A percentile compares a stretch with the other conserved stretches of the same genome.
phyloP scores from a whole-genome alignment of 192 early-diverging fungal genomes.

The Cladochytrium replicatum region DNA sequence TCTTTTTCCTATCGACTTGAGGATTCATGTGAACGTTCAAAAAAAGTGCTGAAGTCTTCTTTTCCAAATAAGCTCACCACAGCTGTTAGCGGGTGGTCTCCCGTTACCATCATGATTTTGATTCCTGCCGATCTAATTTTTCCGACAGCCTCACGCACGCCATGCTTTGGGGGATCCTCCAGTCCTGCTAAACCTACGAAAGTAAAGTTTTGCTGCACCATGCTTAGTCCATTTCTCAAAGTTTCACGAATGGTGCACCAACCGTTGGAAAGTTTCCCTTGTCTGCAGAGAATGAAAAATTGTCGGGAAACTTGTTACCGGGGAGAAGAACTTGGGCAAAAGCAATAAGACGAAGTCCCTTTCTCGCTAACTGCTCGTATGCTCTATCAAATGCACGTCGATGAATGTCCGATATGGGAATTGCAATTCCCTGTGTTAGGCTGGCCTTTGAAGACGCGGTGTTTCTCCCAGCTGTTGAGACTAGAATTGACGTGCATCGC shows the following conservation, averaged over 20 bases:
- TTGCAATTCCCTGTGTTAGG: slow-evolving; percentile 1
- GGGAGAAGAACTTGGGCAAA: slow-evolving; percentile 73
- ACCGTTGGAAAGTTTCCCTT: slow-evolving; percentile 59
- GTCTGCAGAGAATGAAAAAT: slow-evolving; percentile 62
- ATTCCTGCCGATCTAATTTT: slow-evolving; percentile 80
- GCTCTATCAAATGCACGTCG: slow-evolving; percentile 43
- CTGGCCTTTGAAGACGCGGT: too few species aligned
- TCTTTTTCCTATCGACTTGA: neutral
- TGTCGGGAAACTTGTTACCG: slow-evolving; percentile 59
- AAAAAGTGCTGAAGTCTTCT: too few species aligned
- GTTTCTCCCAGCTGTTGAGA: too few species aligned
- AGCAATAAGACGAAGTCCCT: slow-evolving; percentile 82
- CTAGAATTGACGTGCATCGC: slow-evolving; percentile 66
- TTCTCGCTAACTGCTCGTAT: slow-evolving; percentile 66
- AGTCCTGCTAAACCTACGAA: slow-evolving; percentile 79
- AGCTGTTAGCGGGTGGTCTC: slow-evolving; percentile 92
- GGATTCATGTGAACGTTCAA: too few species aligned
- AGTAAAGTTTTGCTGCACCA: slow-evolving; percentile 24
- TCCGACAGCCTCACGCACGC: slow-evolving; percentile 83
- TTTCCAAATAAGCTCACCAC: too few species aligned
- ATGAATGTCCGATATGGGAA: slow-evolving; percentile 54
- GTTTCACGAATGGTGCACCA: neutral
- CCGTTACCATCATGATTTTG: slow-evolving; percentile 93
- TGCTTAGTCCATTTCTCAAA: slow-evolving; percentile 17
- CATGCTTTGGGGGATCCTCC: slow-evolving; percentile 93